Percentiles rank a stretch among this genome's conserved stretches.
Evolutionary conservation across 75 land plant species (phyloP).

Genomic region (Pseudotsuga menziesii): DNA sequence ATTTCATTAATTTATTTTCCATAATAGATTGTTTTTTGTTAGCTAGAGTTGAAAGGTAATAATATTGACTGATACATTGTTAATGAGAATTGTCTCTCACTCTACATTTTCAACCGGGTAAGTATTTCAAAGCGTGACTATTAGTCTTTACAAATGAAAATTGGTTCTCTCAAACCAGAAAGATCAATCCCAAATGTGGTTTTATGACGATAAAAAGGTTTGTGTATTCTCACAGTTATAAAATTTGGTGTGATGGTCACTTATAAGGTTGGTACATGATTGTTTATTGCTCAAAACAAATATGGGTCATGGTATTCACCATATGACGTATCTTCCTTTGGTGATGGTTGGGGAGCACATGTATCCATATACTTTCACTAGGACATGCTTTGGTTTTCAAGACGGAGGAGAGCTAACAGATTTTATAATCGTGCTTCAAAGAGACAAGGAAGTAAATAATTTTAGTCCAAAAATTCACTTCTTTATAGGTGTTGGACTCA

Average conservation of each 20-base stretch:
- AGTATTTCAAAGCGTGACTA: no score
- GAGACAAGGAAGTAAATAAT: slow-evolving; percentile 65
- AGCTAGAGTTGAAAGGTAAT: background rate
- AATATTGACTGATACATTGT: background rate
- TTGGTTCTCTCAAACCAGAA: slow-evolving; percentile 56
- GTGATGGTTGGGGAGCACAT: no score
- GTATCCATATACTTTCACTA: no score
- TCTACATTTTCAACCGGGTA: no score
- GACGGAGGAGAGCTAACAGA: slow-evolving; percentile 96
- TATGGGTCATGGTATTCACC: slow-evolving; percentile 99
- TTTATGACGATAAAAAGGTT: slow-evolving; percentile 78
- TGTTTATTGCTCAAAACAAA: slow-evolving; percentile 74
- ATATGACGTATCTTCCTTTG: slow-evolving; percentile 83
- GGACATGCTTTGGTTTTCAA: slow-evolving; percentile 73
- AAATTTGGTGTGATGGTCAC: slow-evolving; percentile 93
- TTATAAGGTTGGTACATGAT: slow-evolving; percentile 90
- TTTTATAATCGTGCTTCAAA: slow-evolving; percentile 81
- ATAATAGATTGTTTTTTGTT: background rate
- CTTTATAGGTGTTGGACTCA: slow-evolving; percentile 84
- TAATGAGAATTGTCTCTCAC: no score
- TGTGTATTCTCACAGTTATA: no score
- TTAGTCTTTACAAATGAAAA: no score
- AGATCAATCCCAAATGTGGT: slow-evolving; percentile 89
- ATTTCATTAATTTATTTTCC: no score
- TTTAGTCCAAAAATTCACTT: slow-evolving; percentile 78